Evolutionary conservation across 1,284 basidiomycete species (phyloP).

Genomic region (Apiotrichum domesticum): DNA sequence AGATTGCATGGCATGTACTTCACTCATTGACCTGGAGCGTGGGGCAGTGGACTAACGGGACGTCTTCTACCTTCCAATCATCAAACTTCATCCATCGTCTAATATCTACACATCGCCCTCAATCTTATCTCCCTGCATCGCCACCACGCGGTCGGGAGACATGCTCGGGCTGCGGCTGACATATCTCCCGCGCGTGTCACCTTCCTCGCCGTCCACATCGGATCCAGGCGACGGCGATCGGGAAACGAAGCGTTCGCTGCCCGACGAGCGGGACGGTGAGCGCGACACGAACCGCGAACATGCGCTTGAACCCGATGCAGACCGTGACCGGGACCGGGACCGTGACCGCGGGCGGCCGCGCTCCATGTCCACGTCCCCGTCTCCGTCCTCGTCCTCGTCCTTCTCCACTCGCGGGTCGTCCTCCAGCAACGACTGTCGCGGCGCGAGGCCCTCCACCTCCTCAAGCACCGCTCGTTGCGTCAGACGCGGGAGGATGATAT

Average conservation of each 20-base stretch:
- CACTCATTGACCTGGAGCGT: no score
- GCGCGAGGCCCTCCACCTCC: slow-evolving; percentile 81
- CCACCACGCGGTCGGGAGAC: slow-evolving; percentile 40
- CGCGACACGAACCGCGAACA: slow-evolving; percentile 6
- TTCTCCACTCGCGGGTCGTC: slow-evolving; percentile 15
- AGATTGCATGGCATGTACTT: no score
- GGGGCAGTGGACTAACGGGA: not conserved
- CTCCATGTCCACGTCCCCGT: slow-evolving; percentile 17
- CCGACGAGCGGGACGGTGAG: not conserved
- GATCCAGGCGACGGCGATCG: slow-evolving; percentile 40
- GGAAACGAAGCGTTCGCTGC: slow-evolving; percentile 35
- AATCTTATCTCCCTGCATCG: slow-evolving; percentile 18
- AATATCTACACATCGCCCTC: slow-evolving; percentile 35
- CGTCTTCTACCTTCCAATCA: not conserved
- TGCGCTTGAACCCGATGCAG: slow-evolving; percentile 15
- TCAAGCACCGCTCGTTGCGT: slow-evolving; percentile 80
- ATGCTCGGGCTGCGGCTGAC: slow-evolving; percentile 42
- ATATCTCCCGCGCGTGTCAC: slow-evolving; percentile 36
- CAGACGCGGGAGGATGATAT: slow-evolving; percentile 89
- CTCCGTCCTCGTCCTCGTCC: slow-evolving; percentile 11
- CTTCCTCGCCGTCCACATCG: slow-evolving; percentile 28
- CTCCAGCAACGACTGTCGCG: slow-evolving; percentile 66
- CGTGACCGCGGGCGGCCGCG: slow-evolving; percentile 21
- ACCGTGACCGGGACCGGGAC: slow-evolving; percentile 24
- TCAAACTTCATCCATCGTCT: no score